Percentiles rank a stretch among this genome's conserved stretches.
Conservation (phyloP, 2,329 filamentous ascomycete species). For the Colletotrichum sp. region DNA sequence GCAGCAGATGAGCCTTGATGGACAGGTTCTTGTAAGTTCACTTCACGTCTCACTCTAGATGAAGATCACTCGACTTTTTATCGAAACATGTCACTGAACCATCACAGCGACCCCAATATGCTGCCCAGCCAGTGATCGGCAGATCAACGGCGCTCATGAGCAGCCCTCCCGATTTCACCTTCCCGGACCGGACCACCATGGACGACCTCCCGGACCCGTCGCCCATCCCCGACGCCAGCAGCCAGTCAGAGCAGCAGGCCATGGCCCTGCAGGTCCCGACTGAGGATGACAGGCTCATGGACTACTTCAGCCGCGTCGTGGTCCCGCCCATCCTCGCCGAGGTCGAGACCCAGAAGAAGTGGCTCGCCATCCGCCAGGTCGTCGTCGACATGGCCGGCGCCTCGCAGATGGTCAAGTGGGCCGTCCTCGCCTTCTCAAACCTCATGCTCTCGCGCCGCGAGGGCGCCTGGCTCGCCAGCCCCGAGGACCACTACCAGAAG, state of each 20-base stretch:
- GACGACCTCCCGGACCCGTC: neutral
- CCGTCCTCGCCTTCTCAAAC: constrained; percentile 57
- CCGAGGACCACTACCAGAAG: constrained; percentile 41
- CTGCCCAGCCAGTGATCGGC: neutral
- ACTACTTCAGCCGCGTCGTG: constrained; percentile 52
- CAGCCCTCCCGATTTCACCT: neutral
- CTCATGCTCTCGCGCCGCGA: constrained; percentile 43
- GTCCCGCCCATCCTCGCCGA: constrained; percentile 59
- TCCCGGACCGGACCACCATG: neutral
- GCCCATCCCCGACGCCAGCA: neutral
- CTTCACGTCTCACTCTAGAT: neutral
- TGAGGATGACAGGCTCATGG: constrained; percentile 36
- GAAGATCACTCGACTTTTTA: neutral
- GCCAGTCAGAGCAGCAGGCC: neutral
- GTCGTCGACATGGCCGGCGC: constrained; percentile 50
- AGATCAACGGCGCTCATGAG: neutral
- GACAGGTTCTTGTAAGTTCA: neutral
- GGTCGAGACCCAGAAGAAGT: constrained; percentile 57
- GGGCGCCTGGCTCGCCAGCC: constrained; percentile 32
- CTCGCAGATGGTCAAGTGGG: constrained; percentile 51
- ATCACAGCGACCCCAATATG: neutral
- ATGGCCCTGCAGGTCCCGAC: neutral
- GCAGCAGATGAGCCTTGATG: constrained; percentile 5
- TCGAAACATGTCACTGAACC: neutral
- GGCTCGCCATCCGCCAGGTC: constrained; percentile 53